Base-by-base conservation (phyloP, 345 rosid genomes). In the Combretum micranthum region DNA sequence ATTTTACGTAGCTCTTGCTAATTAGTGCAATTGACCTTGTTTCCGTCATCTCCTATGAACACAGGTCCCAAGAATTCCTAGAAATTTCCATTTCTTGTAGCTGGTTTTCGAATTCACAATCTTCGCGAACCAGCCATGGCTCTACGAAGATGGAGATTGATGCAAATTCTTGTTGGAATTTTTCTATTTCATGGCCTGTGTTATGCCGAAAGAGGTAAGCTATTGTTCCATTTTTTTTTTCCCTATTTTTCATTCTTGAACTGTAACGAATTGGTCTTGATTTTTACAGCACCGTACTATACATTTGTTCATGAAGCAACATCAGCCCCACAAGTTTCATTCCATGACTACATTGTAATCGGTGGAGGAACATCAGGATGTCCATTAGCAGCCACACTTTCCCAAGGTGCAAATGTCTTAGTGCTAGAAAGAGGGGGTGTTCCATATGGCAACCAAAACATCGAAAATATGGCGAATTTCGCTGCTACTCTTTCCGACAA, bases 311-410 rank as follows among this genome's bases (percentile, higher is more conserved):
- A 68, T 25, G 87, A 83, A 55, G 93, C 94, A 57, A 69, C 60
- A 9, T 53, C 66, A 2, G 88, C 96, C 8, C 83, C 96, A 3
- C 21, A n/a, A 53, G 53, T 76, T 7, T 53, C 72, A 3, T 60
- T 55, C 67, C 73, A 67, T 15, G 96, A 91, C 64, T 91, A 88
- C 79, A 83, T 91, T 53, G 57, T 88, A 62, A 61, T 91, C 49
- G 96, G 95, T 4, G 96, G 96, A 44, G 97, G 98, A 54, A 87
- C 97, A 20, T 63, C 91, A 0, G 97, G 96, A 5, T 90, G 96
- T 47, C 73, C 97, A 0, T 62, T 90, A 45, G 97, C 96, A 1
- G 96, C 94, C 16, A 87, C 97, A 11, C 78, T 85, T 0, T 77
- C 96, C 0, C 61, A 55, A 60, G 77, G 71, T 20, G 89, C 91